A percentile compares a stretch with the other conserved stretches of the same genome.
phyloP scores from a whole-genome alignment of 1,139 yeast species.

The Yamadazyma sp. region DNA sequence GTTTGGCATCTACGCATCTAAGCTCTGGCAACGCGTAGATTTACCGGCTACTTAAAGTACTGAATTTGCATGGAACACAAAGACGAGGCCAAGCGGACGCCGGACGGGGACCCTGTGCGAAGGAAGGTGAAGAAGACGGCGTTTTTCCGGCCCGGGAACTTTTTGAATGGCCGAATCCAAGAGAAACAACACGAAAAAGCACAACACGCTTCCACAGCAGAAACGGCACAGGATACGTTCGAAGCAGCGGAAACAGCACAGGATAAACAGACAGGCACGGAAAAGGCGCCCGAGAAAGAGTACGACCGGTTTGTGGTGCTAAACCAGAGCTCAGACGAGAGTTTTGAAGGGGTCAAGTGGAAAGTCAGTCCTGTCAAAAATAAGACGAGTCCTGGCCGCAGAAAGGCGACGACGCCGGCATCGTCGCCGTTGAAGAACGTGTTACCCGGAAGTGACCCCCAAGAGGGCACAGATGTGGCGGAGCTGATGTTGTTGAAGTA shows the following conservation, averaged over 20 bases:
- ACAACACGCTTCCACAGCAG: too few relatives aligned
- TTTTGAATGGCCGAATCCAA: conserved; percentile 15
- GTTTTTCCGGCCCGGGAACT: conserved; percentile 39
- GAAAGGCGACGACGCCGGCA: conserved; percentile 8
- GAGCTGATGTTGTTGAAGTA: conserved; percentile 39
- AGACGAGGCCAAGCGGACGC: neutral
- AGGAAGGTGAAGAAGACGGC: conserved; percentile 25
- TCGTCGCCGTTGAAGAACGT: conserved; percentile 41
- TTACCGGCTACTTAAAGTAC: too few relatives aligned
- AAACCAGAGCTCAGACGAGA: conserved; percentile 44
- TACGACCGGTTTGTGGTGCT: conserved; percentile 10
- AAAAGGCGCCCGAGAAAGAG: conserved; percentile 1
- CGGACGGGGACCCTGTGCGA: conserved; percentile 1
- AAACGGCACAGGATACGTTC: too few relatives aligned
- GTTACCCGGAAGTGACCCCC: conserved; percentile 5
- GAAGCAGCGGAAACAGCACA: too few relatives aligned
- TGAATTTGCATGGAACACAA: too few relatives aligned
- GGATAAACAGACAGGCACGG: too few relatives aligned
- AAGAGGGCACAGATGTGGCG: conserved; percentile 27
- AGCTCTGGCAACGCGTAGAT: too few relatives aligned
- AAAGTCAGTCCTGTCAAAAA: conserved; percentile 28
- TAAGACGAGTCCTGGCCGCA: conserved; percentile 7
- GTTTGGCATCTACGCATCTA: too few relatives aligned
- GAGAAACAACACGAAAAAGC: neutral
- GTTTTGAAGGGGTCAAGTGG: conserved; percentile 47